Conservation (phyloP, 2,329 filamentous ascomycete genomes). For the Penicillium sp. region DNA sequence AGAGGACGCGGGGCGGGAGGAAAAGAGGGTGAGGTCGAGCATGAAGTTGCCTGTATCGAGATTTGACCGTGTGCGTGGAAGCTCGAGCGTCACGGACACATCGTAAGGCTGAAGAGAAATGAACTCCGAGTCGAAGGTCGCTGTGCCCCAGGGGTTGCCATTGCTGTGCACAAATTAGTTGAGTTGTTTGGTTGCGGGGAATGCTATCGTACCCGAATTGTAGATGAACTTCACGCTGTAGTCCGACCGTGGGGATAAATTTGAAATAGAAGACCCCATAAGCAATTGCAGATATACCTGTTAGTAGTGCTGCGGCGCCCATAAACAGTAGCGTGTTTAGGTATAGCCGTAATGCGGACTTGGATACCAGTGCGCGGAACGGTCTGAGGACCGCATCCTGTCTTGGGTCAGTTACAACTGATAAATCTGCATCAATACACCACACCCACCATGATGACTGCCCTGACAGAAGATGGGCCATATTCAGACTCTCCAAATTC, state of each 20-base stretch:
- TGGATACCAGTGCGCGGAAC: constrained; percentile 57
- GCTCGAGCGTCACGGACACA: constrained; percentile 67
- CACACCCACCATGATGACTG: constrained; percentile 13
- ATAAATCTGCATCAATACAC: background rate
- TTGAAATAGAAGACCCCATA: constrained; percentile 67
- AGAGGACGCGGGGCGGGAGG: constrained; percentile 40
- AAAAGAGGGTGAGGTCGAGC: constrained; percentile 72
- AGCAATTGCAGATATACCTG: constrained; percentile 58
- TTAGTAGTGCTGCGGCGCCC: constrained; percentile 53
- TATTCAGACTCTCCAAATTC: constrained; percentile 22
- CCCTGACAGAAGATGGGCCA: constrained; percentile 13
- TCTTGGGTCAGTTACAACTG: constrained; percentile 18
- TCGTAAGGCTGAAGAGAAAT: constrained; percentile 80
- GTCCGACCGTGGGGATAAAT: constrained; percentile 65
- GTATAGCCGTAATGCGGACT: constrained; percentile 62
- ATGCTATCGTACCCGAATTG: constrained; percentile 57
- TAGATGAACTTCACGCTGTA: constrained; percentile 62
- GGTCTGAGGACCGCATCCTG: constrained; percentile 56
- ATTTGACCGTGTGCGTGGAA: constrained; percentile 78
- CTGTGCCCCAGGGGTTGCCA: constrained; percentile 53
- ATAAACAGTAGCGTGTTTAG: constrained; percentile 58
- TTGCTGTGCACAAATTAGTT: constrained; percentile 30
- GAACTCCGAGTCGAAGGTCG: constrained; percentile 53
- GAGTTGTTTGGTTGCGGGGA: background rate
- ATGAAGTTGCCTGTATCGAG: constrained; percentile 87